Base-by-base conservation (phyloP, 331 rosid genomes). In the Malus hybrid region DNA sequence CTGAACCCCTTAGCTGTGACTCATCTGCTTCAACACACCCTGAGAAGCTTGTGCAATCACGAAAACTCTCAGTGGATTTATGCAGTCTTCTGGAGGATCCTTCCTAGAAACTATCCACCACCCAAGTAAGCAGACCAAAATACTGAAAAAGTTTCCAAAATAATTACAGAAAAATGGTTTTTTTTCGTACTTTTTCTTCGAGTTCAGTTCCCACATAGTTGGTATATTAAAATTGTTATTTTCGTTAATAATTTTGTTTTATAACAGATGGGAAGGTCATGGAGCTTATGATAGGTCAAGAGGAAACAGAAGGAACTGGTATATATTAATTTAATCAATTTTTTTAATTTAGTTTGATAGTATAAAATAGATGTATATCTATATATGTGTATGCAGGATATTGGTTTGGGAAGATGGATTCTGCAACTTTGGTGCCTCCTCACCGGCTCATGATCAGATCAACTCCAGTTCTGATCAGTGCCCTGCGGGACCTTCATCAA, bases 281-380 rank as follows among this genome's bases (percentile, higher is more conserved):
- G 99, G 91, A 33, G 96, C 90, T 69, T 92, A 85, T 79, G 99
- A 95, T 69, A 86, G 97, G 88, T 92, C 99, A 76, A 92, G 99
- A 90, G 99, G 98, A 72, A 95, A 95, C 86, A 89, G 99, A 84
- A 95, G 98, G 79, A 95, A 95, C 76, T 95, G 99, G 99, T 95
- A 89, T 27, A 52, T 52, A 52, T 52, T 16, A 52, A 52, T 52
- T 52, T 63, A 34, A 28, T 62, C 20, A 28, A 24, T 20, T 33
- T 69, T 28, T 32, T 39, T 39, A 9, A 55, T 1, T 33, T 63
- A 52, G 57, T 52, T 16, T 65, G 39, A 62, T 44, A 11, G 14
- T 69, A 5, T 15, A 52, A 77, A 24, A 60, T 60, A 13, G 65
- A 60, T 24, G 24, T 24, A 24, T 24, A 24, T 24, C 24, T 39